Evolutionary conservation across 768 basidiomycete species (phyloP), one percentile per base, ranked within the genome.

Genomic region (Leccinum variicolor): DNA sequence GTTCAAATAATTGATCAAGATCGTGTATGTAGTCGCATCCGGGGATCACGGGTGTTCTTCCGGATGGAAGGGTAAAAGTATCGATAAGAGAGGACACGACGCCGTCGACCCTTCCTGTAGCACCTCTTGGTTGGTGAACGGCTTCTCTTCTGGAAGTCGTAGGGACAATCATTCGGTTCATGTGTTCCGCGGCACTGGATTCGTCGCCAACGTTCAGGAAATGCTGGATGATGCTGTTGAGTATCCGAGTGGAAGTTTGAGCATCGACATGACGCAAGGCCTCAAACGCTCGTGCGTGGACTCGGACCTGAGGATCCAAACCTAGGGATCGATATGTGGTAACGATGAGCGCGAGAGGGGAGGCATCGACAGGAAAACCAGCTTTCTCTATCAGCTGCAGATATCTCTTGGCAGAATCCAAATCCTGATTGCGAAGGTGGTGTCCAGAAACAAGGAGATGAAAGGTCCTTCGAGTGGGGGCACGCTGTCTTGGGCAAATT

Each of bases 211-310:
- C 67, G 65, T 86, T 84, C 41, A 92, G 67, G 48, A 81, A 76
- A 41, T 85, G 77, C 60, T 82, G 82, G 47, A 90, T 76, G 19
- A 92, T 73, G 58, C 79, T 79, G 77, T 92, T 92, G 68, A 92
- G 67, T n/a, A 84, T 77, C 29, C 71, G 69, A n/a, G 84, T 81
- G 39, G 81, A 78, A 1, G 73, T 70, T 3, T 61, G 69, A 14
- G 62, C 64, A 58, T 75, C 73, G 57, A 85, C 67, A 23, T 72
- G 64, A 36, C 64, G 72, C 45, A 92, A 66, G 26, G 74, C 74
- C 31, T 76, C 73, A 57, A 88, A 64, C 1, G 83, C 82, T 52
- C 75, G 77, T 41, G 73, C 68, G 63, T 84, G 79, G 26, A n/a
- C n/a, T n/a, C n/a, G n/a, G n/a, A 90, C 81, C 55, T 80, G 72